A percentile compares a stretch with the other conserved stretches of the same genome.
These are phyloP conservation scores for Penicillium ochrochloron DNA, from an alignment of 495 filamentous ascomycete species.

Conservation along the genomic window DNA sequence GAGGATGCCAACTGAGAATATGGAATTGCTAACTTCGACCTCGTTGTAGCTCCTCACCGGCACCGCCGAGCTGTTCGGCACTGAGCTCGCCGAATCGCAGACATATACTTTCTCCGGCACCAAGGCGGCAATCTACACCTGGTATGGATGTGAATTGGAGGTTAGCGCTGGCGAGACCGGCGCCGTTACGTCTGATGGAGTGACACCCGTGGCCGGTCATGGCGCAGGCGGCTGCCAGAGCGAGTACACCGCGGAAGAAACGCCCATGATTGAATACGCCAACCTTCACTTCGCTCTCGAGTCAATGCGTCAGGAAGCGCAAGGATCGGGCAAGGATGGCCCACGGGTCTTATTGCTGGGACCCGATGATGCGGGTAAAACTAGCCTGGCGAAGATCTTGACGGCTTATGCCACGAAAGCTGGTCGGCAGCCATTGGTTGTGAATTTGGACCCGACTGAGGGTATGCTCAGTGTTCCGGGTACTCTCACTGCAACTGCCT, in stretches of 20 bases:
- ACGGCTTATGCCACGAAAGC: slow-evolving; percentile 78
- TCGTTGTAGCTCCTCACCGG: slow-evolving; percentile 67
- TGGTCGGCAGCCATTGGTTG: slow-evolving; percentile 78
- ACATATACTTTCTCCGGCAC: slow-evolving; percentile 81
- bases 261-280: slow-evolving; percentile 77
- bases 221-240: slow-evolving; percentile 62
- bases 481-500: slow-evolving; percentile 79
- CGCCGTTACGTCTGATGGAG: slow-evolving; percentile 25
- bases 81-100: slow-evolving; percentile 82
- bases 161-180: slow-evolving; percentile 59
- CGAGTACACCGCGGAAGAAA: slow-evolving; percentile 83
- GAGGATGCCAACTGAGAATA: not conserved
- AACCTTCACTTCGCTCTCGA: slow-evolving; percentile 90
- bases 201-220: slow-evolving; percentile 30
- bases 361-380: slow-evolving; percentile 81
- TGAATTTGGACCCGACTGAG: slow-evolving; percentile 85
- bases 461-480: slow-evolving; percentile 86
- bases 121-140: slow-evolving; percentile 88
- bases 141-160: slow-evolving; percentile 85
- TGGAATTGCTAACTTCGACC: slow-evolving; percentile 26
- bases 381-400: slow-evolving; percentile 78
- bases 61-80: slow-evolving; percentile 93
- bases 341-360: slow-evolving; percentile 88
- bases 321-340: slow-evolving; percentile 58
- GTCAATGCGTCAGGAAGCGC: slow-evolving; percentile 59